A percentile compares a stretch with the other conserved stretches of the same genome.
phyloP scores from a whole-genome alignment of 2,329 filamentous ascomycete species.

The Beauveria varroae region DNA sequence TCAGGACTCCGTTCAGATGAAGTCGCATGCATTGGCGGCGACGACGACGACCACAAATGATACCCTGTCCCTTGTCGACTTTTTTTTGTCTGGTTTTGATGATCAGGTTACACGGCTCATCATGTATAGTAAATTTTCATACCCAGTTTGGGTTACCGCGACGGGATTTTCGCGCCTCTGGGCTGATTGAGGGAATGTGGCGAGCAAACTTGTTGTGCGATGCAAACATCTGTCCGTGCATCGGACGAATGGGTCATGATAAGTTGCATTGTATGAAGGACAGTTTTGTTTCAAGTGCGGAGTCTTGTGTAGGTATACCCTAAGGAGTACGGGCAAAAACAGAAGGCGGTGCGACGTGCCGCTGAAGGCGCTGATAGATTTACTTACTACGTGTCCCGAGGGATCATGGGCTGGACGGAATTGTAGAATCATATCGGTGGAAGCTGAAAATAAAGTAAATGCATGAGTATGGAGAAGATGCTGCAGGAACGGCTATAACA shows the following conservation, averaged over 20 bases:
- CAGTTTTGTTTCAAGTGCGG: slow-evolving; percentile 1
- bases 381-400: not conserved
- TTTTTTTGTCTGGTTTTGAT: not conserved
- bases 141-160: not conserved
- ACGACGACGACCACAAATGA: not conserved
- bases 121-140: slow-evolving; percentile 6
- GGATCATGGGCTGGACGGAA: not conserved
- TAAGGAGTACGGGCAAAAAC: not conserved
- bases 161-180: not conserved
- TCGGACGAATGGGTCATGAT: not conserved
- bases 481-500: not conserved
- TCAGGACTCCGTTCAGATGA: slow-evolving; percentile 22
- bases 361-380: not conserved
- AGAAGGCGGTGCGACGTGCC: slow-evolving; percentile 12
- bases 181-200: not conserved
- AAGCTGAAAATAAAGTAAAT: slow-evolving; percentile 10
- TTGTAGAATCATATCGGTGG: not conserved
- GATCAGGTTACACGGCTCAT: not conserved
- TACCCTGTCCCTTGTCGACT: not conserved
- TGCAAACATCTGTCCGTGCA: not conserved
- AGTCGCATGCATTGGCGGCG: not conserved
- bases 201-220: slow-evolving; percentile 6
- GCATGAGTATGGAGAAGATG: not conserved
- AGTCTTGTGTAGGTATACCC: not conserved
- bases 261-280: slow-evolving; percentile 4